Conservation (phyloP, 148 eudicot species). For the Fagopyrum esculentum region DNA sequence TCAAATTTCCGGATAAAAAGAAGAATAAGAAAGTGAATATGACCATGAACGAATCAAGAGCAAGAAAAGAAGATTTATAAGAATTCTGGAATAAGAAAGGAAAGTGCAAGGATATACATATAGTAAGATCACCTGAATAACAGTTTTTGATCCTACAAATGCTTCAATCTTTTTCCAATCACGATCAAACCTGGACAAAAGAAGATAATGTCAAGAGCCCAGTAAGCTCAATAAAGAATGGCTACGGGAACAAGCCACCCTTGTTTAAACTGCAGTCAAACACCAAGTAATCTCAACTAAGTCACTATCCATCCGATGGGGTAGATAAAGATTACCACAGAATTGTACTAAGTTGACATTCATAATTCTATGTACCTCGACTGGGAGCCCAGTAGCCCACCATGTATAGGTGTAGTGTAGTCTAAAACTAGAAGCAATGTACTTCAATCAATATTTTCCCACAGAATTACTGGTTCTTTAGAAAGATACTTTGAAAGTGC, state of each 20-base stretch:
- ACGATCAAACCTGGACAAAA: constrained; percentile 77
- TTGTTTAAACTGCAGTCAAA: background rate
- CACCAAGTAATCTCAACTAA: background rate
- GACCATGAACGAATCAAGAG: background rate
- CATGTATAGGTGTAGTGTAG: background rate
- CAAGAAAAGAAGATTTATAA: background rate
- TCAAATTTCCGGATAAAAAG: background rate
- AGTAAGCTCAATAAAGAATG: background rate
- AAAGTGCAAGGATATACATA: background rate
- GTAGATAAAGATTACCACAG: background rate
- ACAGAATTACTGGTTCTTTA: too few species aligned
- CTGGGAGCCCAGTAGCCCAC: background rate
- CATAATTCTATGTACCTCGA: background rate
- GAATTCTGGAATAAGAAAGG: background rate
- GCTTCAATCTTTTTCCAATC: constrained; percentile 99
- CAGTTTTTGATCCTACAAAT: constrained; percentile 88
- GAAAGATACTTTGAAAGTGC: background rate
- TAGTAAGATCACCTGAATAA: constrained; percentile 66
- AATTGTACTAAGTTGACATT: background rate
- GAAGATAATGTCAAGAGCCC: background rate
- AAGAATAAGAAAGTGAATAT: background rate
- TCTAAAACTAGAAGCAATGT: background rate
- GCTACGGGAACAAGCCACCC: background rate
- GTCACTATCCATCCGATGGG: background rate
- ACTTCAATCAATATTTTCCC: background rate